Conservation (phyloP, 2,329 filamentous ascomycete species). For the Aspergillus eucalypticola region DNA sequence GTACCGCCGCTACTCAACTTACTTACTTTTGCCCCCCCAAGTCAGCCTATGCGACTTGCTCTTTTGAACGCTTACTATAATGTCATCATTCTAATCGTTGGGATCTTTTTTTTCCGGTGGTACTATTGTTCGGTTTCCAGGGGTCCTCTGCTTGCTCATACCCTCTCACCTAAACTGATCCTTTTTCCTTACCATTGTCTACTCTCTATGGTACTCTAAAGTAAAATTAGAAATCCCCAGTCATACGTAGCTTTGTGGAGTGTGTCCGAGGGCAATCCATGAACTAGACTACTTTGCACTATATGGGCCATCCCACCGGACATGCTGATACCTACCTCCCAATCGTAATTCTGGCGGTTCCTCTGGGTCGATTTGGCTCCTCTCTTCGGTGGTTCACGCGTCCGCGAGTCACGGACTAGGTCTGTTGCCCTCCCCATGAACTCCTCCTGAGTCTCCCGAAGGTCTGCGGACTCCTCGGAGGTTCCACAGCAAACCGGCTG, state of each 20-base stretch:
- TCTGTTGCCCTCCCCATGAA: background rate
- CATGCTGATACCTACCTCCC: background rate
- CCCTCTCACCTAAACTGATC: background rate
- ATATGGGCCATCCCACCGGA: background rate
- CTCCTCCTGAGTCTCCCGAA: background rate
- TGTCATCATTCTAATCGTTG: slow-evolving; percentile 1
- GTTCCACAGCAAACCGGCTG: slow-evolving; percentile 9
- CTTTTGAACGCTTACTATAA: background rate
- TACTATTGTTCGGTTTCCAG: background rate
- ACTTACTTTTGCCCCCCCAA: background rate
- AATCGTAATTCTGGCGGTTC: background rate
- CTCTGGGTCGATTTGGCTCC: slow-evolving; percentile 1
- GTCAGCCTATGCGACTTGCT: background rate
- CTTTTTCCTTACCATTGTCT: background rate
- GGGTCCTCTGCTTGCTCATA: background rate
- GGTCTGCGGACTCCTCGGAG: background rate
- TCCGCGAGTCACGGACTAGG: slow-evolving; percentile 1
- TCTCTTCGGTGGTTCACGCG: background rate
- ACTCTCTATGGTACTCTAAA: too few species aligned
- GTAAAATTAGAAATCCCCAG: background rate
- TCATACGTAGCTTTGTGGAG: background rate
- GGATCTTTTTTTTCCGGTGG: background rate
- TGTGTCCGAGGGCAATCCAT: background rate
- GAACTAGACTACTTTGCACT: background rate
- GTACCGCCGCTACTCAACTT: background rate